These are phyloP conservation scores for Tylopilus sp. DNA, from an alignment of 1,284 basidiomycete species.

Conservation along the genomic window DNA sequence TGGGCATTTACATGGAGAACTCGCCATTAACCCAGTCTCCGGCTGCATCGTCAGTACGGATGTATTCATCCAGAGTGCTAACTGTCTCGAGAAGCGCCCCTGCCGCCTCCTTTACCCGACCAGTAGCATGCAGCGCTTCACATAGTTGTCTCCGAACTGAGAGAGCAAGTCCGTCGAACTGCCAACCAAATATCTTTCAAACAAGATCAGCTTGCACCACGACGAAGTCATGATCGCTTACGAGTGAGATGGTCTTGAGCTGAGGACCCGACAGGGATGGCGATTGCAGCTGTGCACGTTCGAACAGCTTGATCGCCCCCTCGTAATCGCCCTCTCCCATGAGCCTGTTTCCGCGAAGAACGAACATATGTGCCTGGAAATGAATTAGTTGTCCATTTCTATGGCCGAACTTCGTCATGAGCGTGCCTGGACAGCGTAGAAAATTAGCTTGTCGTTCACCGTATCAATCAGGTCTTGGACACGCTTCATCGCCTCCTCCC, in stretches of 20 bases:
- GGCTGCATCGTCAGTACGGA: background rate
- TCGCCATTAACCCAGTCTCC: background rate
- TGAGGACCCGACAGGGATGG: background rate
- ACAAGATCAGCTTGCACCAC: background rate
- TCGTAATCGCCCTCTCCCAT: background rate
- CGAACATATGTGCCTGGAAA: conserved; percentile 3
- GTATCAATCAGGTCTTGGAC: background rate
- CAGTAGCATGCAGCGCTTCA: conserved; percentile 1
- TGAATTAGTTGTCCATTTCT: background rate
- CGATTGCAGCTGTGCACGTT: background rate
- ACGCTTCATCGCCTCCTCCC: background rate
- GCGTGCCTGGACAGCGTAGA: background rate
- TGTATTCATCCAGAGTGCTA: background rate
- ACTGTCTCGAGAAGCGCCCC: conserved; percentile 1
- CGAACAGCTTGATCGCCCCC: background rate
- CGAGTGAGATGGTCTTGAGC: conserved; percentile 1
- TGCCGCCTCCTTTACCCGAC: conserved; percentile 1
- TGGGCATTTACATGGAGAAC: background rate
- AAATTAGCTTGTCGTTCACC: background rate
- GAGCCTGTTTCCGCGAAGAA: background rate
- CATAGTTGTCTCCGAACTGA: conserved; percentile 2
- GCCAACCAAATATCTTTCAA: background rate
- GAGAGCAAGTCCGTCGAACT: background rate
- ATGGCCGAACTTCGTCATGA: background rate
- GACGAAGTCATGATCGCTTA: background rate